Conservation (phyloP, 169 alveolate species). For the Eimeria necatrix region DNA sequence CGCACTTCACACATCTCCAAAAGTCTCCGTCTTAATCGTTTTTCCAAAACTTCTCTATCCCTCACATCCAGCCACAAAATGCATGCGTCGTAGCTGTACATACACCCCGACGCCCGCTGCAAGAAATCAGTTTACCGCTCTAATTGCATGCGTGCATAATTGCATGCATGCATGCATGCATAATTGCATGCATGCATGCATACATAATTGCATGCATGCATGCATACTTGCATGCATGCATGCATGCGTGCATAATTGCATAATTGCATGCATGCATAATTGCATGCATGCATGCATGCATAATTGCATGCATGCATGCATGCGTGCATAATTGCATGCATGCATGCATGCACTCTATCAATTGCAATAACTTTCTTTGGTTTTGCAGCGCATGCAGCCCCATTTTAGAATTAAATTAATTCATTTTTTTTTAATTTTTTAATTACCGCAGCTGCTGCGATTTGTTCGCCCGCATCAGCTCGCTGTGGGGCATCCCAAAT, state of each 20-base stretch:
- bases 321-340: too few species aligned
- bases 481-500: constrained; percentile 72
- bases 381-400: too few species aligned
- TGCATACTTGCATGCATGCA: too few species aligned
- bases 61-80: constrained; percentile 75
- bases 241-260: neutral
- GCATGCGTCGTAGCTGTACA: constrained; percentile 76
- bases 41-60: constrained; percentile 18
- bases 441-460: neutral
- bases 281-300: too few species aligned
- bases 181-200: too few species aligned
- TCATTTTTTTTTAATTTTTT: too few species aligned
- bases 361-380: neutral
- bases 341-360: neutral
- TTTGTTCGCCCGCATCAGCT: constrained; percentile 38
- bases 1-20: constrained; percentile 55
- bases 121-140: too few species aligned
- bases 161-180: neutral
- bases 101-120: neutral
- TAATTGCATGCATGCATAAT: too few species aligned
- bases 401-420: too few species aligned
- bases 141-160: neutral
- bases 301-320: neutral
- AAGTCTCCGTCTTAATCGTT: constrained; percentile 22
- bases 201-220: too few species aligned